Evolutionary conservation across 768 basidiomycete genomes (phyloP), one percentile per base, ranked within the genome.

Genomic region (Lactifluus rugatus): DNA sequence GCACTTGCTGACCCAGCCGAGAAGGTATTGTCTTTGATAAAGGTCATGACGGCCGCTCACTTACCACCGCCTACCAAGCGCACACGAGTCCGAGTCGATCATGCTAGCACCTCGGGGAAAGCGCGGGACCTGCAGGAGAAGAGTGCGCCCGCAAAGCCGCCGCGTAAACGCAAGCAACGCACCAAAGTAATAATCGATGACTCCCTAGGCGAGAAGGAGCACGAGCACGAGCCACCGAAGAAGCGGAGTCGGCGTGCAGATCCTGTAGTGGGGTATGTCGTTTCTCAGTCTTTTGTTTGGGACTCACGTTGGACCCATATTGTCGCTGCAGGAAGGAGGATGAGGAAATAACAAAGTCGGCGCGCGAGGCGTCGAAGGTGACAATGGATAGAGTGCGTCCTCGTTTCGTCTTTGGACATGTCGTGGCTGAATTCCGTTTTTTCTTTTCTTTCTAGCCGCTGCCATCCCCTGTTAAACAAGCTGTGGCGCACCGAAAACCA

Each of bases 141-240:
- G 31, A 48, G 8, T 7, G 52, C 23, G 13, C 37, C 37, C 3
- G 2, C 21, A 14, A 49, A 56, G 19, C 21, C 6, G 16, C 41
- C 39, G 14, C 47, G 32, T 36, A 58, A 58, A 26, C 52, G 52
- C 13, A 58, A 53, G 39, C 28, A 58, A 5, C 52, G 19, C n/a
- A 14, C 14, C 16, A 49, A 54, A 32, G 19, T 26, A 11, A 5
- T 4, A 25, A 44, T 34, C 4, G 26, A 19, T 5, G 14, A 8
- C 10, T 31, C 48, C 32, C 19, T 41, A 21, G 25, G 37, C 7
- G 50, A 58, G 46, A 41, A 17, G 14, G 52, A 58, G 26, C 13
- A 34, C 3, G 34, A 45, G 34, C 31, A 23, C 2, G 39, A 13
- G 32, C 52, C 48, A 19, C 53, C 41, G 1, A 44, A 10, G 21